Evolutionary conservation across 2,329 filamentous ascomycete species (phyloP).

Genomic region (Cladosporium sp.): DNA sequence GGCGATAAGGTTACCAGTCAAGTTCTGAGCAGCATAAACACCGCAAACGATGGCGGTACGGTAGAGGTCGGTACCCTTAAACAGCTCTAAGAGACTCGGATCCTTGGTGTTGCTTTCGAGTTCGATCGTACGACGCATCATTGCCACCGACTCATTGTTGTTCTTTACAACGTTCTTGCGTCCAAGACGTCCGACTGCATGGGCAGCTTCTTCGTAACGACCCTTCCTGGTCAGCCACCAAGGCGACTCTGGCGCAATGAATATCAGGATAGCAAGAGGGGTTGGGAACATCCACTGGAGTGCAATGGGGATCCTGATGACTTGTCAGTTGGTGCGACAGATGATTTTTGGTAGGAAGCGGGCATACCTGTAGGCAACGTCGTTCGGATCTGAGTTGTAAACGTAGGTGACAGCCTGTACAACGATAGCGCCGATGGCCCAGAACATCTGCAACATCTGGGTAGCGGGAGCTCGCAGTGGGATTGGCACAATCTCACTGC

Average conservation of each 20-base stretch:
- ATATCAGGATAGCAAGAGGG: slow-evolving; percentile 52
- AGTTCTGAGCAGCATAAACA: slow-evolving; percentile 57
- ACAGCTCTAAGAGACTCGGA: slow-evolving; percentile 50
- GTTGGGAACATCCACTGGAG: slow-evolving; percentile 59
- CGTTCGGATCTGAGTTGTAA: slow-evolving; percentile 40
- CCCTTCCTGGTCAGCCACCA: slow-evolving; percentile 55
- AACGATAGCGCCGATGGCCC: slow-evolving; percentile 60
- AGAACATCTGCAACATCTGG: slow-evolving; percentile 64
- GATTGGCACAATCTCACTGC: slow-evolving; percentile 58
- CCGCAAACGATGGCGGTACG: slow-evolving; percentile 54
- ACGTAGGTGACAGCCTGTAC: slow-evolving; percentile 54
- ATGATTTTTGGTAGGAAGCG: slow-evolving; percentile 14
- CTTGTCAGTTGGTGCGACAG: slow-evolving; percentile 18
- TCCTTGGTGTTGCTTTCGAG: slow-evolving; percentile 48
- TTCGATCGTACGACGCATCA: slow-evolving; percentile 57
- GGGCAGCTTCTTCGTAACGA: slow-evolving; percentile 40
- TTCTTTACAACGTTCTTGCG: slow-evolving; percentile 36
- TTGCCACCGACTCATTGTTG: slow-evolving; percentile 47
- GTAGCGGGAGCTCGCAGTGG: slow-evolving; percentile 55
- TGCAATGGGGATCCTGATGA: slow-evolving; percentile 49
- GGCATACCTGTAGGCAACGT: slow-evolving; percentile 43
- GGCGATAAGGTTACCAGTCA: slow-evolving; percentile 59
- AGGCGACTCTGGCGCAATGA: slow-evolving; percentile 48
- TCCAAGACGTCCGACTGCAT: slow-evolving; percentile 49
- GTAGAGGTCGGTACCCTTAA: slow-evolving; percentile 52